Percentiles rank a stretch among this genome's conserved stretches.
Evolutionary conservation across 2,329 filamentous ascomycete species (phyloP).

Genomic region (Cadophora gregata): DNA sequence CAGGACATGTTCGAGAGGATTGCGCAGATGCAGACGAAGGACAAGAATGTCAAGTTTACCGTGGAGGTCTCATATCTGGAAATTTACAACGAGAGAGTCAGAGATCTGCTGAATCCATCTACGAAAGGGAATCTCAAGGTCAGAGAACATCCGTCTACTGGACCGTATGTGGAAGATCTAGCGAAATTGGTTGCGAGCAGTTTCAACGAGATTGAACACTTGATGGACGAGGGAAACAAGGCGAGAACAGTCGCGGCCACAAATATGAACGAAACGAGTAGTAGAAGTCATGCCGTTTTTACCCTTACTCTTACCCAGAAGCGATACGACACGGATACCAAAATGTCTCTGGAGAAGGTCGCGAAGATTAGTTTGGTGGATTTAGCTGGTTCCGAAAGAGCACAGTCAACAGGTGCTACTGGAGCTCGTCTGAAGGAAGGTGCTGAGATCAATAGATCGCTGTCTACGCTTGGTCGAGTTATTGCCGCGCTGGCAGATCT

Average conservation of each 20-base stretch:
- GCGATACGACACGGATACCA: constrained; percentile 86
- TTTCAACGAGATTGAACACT: constrained; percentile 92
- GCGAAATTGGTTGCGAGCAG: constrained; percentile 93
- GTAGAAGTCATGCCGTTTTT: constrained; percentile 97
- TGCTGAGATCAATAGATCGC: constrained; percentile 95
- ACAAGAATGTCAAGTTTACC: constrained; percentile 83
- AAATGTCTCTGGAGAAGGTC: constrained; percentile 97
- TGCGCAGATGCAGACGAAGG: constrained; percentile 63
- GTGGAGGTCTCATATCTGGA: constrained; percentile 98
- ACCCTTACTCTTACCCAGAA: constrained; percentile 96
- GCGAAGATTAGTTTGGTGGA: constrained; percentile 98
- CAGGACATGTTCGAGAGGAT: constrained; percentile 97
- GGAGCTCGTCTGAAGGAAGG: constrained; percentile 95
- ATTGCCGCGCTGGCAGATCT: constrained; percentile 95
- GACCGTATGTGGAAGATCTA: constrained; percentile 96
- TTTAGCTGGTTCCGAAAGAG: constrained; percentile 95
- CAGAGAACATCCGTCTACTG: constrained; percentile 95
- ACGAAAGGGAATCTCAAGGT: constrained; percentile 98
- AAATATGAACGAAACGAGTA: constrained; percentile 99
- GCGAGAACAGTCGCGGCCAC: constrained; percentile 96
- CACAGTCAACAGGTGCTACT: constrained; percentile 95
- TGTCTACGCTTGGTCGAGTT: constrained; percentile 95
- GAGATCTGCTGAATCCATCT: constrained; percentile 91
- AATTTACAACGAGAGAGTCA: constrained; percentile 98
- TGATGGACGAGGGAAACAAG: constrained; percentile 99